Evolutionary conservation across 805 yeast genomes (phyloP).

Genomic region (Ogataea kodamae): DNA sequence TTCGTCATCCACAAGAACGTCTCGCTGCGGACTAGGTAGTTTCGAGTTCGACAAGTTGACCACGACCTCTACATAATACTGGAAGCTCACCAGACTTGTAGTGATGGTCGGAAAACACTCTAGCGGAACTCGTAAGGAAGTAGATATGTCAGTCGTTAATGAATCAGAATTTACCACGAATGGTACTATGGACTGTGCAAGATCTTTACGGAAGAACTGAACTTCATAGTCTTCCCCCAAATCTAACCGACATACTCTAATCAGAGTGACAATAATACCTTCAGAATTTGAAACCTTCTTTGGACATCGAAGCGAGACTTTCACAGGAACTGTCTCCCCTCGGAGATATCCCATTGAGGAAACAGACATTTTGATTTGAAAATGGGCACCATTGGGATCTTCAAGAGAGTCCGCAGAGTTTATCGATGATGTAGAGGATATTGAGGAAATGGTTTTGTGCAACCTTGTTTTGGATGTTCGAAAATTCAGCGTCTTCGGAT

Average conservation of each 20-base stretch:
- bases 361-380: slow-evolving; percentile 39
- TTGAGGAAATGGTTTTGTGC: slow-evolving; percentile 38
- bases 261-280: slow-evolving; percentile 76
- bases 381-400: slow-evolving; percentile 11
- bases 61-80: slow-evolving; percentile 78
- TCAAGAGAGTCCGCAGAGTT: slow-evolving; percentile 28
- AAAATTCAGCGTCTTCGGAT: slow-evolving; percentile 60
- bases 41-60: slow-evolving; percentile 67
- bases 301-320: slow-evolving; percentile 62
- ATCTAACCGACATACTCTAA: slow-evolving; percentile 71
- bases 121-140: slow-evolving; percentile 69
- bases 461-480: slow-evolving; percentile 42
- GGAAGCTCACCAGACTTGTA: slow-evolving; percentile 70
- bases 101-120: slow-evolving; percentile 84
- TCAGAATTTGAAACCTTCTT: slow-evolving; percentile 64
- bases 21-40: slow-evolving; percentile 16
- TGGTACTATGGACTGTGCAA: slow-evolving; percentile 74
- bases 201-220: slow-evolving; percentile 78
- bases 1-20: slow-evolving; percentile 24
- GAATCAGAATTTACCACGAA: slow-evolving; percentile 70
- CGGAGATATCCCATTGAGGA: slow-evolving; percentile 69
- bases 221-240: slow-evolving; percentile 56
- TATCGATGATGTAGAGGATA: slow-evolving; percentile 40
- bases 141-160: slow-evolving; percentile 51
- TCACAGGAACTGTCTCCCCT: slow-evolving; percentile 78